Percentiles rank a stretch among this genome's conserved stretches.
phyloP scores from a whole-genome alignment of 306 rosid genomes.

The Lathyrus aphaca region DNA sequence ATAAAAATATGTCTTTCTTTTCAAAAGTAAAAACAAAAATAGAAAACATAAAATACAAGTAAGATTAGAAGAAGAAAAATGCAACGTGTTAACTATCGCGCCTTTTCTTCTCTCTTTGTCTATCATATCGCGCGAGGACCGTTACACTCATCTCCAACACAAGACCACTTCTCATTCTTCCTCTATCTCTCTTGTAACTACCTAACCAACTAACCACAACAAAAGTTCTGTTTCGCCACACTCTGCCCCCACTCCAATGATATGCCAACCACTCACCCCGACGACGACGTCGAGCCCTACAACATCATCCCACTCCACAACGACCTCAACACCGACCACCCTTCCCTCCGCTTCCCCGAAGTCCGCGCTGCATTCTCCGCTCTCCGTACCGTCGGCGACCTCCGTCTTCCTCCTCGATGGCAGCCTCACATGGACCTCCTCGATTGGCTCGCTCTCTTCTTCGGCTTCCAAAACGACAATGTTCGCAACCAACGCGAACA shows the following conservation, averaged over 20 bases:
- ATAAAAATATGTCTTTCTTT: no score
- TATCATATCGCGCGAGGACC: conserved; percentile 20
- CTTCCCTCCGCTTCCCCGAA: conserved; percentile 83
- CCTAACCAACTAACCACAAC: not conserved
- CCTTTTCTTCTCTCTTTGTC: not conserved
- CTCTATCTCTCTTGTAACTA: not conserved
- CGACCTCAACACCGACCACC: conserved; percentile 77
- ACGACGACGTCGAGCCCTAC: conserved; percentile 48
- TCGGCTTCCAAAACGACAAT: conserved; percentile 82
- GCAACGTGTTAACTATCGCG: conserved; percentile 22
- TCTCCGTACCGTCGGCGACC: conserved; percentile 57
- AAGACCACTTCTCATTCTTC: not conserved
- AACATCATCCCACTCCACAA: conserved; percentile 76
- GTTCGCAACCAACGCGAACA: conserved; percentile 92
- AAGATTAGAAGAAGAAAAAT: not conserved
- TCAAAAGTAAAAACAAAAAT: no score
- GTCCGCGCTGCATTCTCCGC: conserved; percentile 73
- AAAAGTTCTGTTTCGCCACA: not conserved
- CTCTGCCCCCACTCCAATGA: not conserved
- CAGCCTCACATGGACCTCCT: conserved; percentile 72
- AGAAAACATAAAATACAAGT: not conserved
- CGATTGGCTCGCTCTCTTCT: conserved; percentile 83
- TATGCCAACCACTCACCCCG: conserved; percentile 32
- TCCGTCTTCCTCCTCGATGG: conserved; percentile 77
- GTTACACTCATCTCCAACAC: conserved; percentile 12